Base-by-base conservation (phyloP, 352 stramenopile genomes). In the Phytophthora europaea region DNA sequence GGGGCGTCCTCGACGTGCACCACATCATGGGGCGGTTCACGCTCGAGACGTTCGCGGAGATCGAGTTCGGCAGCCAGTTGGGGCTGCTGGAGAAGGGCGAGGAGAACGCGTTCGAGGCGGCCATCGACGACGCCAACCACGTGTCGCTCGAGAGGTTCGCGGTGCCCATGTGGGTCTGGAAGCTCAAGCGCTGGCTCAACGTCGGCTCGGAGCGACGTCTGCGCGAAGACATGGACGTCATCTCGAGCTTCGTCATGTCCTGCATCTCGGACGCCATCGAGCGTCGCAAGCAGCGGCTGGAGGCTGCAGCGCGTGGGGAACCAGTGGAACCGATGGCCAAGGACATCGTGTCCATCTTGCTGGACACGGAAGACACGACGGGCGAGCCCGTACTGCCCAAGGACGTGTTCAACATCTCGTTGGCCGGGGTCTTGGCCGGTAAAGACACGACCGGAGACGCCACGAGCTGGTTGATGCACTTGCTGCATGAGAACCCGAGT, bases 381-480 rank as follows among this genome's bases (percentile, higher is more conserved):
- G 66, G 62, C 3, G 50, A 75, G 28, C 53, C 61, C 2, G 67
- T 87, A 6, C 31, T 54, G 4, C 78, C 78, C 4, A 73, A 52
- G 13, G 83, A 84, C 20, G 67, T 94, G 43, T 82, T 81, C 20
- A 85, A 94, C 54, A 87, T 95, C 50, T 76, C 92, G 4, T 68
- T 94, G 6, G 88, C 77, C 18, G 83, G 90, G 9, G 54, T 94
- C 8, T 74, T 94, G 38, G 88, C 85, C 22, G 88, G 88, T 0
- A 78, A 85, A 53, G 87, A 95, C 74, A 94, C 88, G 1, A 91
- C 88, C 20, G 72, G 61, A 34, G 72, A 78, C 48, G 69, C 76
- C 1, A 67, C 84, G 12, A 82, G 74, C 26, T 94, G 87, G 87
- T 38, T 91, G 18, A 74, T 94, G 59, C 89, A 89, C 54, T 66